Percentiles rank a stretch among this genome's conserved stretches.
phyloP scores from a whole-genome alignment of 2,329 filamentous ascomycete genomes.

The Ilyonectria mors-panacis region DNA sequence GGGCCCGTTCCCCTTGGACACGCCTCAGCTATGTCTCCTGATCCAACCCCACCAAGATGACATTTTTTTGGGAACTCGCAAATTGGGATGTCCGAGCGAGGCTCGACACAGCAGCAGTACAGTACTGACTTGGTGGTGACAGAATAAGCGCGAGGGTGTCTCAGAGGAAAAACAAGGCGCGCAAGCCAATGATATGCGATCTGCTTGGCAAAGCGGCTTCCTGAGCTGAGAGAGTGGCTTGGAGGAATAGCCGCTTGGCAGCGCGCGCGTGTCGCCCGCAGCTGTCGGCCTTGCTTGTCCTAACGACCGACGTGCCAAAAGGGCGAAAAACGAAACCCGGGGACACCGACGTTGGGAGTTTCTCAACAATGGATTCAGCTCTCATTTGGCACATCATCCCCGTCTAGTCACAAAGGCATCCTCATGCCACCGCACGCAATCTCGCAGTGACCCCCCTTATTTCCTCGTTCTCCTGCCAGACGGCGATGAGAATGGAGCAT shows the following conservation, averaged over 20 bases:
- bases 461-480: background rate
- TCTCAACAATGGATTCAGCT: background rate
- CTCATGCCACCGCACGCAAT: background rate
- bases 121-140: background rate
- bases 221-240: slow-evolving; percentile 1
- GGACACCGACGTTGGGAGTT: background rate
- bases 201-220: background rate
- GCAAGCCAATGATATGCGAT: background rate
- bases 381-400: background rate
- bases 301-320: background rate
- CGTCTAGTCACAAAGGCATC: background rate
- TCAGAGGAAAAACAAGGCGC: slow-evolving; percentile 6
- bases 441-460: background rate
- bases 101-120: background rate
- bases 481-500: slow-evolving; percentile 14
- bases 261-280: background rate
- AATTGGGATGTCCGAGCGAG: background rate
- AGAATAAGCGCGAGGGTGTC: slow-evolving; percentile 5
- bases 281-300: background rate
- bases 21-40: background rate
- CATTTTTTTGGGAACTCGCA: background rate
- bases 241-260: slow-evolving; percentile 3
- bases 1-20: background rate
- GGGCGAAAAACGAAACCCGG: background rate
- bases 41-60: background rate